Conservation (phyloP, 78 protist species). For the slime mould (Dictyostelium discoideum) region DNA sequence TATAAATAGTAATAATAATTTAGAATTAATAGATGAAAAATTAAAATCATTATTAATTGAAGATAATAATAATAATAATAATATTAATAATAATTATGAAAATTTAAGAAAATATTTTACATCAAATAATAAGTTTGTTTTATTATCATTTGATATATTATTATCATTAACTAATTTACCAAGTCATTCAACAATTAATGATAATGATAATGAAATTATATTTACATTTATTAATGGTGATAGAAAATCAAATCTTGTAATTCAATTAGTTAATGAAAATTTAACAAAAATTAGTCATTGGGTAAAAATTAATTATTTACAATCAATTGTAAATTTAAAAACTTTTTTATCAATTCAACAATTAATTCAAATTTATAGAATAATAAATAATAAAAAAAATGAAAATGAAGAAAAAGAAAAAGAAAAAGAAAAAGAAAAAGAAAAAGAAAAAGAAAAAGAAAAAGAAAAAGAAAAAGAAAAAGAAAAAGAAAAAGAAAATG, state of each 20-base stretch:
- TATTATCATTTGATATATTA: slow-evolving; percentile 16
- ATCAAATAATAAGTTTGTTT: not conserved
- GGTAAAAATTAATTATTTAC: not conserved
- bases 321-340: not conserved
- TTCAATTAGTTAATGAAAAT: not conserved
- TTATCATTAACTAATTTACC: not conserved
- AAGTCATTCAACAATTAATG: not conserved
- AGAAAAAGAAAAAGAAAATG: not conserved
- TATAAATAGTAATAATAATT: not conserved
- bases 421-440: not conserved
- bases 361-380: not conserved
- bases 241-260: not conserved
- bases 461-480: not conserved
- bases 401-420: not conserved
- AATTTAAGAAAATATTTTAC: not conserved
- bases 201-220: not conserved
- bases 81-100: not conserved
- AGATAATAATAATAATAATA: not conserved
- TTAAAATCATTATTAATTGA: not conserved
- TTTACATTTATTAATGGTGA: slow-evolving; percentile 33
- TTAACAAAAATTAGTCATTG: not conserved
- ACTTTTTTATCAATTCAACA: not conserved
- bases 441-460: not conserved
- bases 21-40: slow-evolving; percentile 7
- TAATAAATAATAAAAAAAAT: not conserved